Conservation (phyloP, 768 basidiomycete genomes). For the Tulasnella sp. region DNA sequence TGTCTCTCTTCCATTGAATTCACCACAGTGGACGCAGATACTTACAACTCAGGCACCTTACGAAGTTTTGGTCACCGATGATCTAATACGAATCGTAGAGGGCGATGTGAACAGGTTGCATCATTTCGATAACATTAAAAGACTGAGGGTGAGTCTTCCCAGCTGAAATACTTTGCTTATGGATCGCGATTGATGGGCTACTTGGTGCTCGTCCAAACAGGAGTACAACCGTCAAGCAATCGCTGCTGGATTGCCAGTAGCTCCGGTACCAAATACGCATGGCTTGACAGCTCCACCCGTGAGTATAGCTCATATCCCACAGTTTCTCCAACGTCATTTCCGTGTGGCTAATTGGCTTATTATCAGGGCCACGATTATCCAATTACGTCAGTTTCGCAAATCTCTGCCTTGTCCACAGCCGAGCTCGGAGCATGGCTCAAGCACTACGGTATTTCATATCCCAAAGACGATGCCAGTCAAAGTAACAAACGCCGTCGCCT, state of each 20-base stretch:
- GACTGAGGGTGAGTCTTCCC: no score
- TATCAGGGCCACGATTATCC: not conserved
- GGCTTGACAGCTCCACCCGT: not conserved
- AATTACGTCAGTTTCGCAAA: not conserved
- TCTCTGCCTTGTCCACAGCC: not conserved
- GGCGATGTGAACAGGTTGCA: no score
- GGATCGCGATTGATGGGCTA: no score
- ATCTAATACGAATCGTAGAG: no score
- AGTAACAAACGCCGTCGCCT: not conserved
- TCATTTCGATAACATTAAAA: no score
- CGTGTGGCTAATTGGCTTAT: not conserved
- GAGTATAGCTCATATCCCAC: not conserved
- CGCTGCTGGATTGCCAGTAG: not conserved
- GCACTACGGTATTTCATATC: not conserved
- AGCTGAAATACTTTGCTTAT: no score
- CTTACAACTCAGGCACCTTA: no score
- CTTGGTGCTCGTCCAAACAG: not conserved
- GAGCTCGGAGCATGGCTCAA: not conserved
- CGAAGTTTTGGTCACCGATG: no score
- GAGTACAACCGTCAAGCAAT: not conserved
- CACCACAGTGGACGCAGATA: no score
- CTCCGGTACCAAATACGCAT: not conserved
- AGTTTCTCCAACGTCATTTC: not conserved
- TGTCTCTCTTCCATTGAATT: no score
- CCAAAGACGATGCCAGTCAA: not conserved